phyloP scores from a whole-genome alignment of 2,329 filamentous ascomycete species.

The Paraphoma sp. region DNA sequence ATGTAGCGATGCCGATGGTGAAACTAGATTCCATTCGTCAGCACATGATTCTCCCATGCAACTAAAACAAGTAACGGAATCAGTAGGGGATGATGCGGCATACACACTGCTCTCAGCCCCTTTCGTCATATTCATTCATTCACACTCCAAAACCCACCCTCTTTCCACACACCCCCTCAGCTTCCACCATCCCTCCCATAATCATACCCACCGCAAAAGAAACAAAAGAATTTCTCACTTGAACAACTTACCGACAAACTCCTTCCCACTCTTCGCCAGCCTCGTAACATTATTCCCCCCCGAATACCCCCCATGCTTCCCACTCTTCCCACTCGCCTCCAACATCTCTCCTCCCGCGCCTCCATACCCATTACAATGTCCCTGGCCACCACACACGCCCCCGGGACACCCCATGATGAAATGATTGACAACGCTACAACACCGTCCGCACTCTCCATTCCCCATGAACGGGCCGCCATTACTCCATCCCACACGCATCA shows the following conservation, averaged over 20 bases:
- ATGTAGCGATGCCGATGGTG: neutral
- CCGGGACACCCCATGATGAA: conserved; percentile 40
- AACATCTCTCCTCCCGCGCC: conserved; percentile 21
- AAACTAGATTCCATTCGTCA: neutral
- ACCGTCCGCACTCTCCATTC: conserved; percentile 44
- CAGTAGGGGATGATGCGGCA: no score
- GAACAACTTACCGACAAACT: conserved; percentile 33
- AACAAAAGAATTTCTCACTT: conserved; percentile 17
- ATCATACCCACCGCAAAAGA: neutral
- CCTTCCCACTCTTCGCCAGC: conserved; percentile 31
- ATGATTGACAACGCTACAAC: conserved; percentile 41
- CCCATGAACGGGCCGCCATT: conserved; percentile 52
- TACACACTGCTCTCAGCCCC: no score
- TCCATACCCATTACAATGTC: conserved; percentile 26
- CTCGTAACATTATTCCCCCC: conserved; percentile 5
- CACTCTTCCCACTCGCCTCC: conserved; percentile 10
- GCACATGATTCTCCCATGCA: neutral
- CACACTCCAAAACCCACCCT: neutral
- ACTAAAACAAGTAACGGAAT: neutral
- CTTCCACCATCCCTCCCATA: no score
- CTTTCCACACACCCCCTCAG: neutral
- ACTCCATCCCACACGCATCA: conserved; percentile 52
- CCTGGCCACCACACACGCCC: conserved; percentile 32
- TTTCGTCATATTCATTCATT: neutral
- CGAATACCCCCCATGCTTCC: conserved; percentile 17